Evolutionary conservation across 768 basidiomycete species (phyloP), one percentile per base, ranked within the genome.

Genomic region (Paxillus ammoniavirescens): DNA sequence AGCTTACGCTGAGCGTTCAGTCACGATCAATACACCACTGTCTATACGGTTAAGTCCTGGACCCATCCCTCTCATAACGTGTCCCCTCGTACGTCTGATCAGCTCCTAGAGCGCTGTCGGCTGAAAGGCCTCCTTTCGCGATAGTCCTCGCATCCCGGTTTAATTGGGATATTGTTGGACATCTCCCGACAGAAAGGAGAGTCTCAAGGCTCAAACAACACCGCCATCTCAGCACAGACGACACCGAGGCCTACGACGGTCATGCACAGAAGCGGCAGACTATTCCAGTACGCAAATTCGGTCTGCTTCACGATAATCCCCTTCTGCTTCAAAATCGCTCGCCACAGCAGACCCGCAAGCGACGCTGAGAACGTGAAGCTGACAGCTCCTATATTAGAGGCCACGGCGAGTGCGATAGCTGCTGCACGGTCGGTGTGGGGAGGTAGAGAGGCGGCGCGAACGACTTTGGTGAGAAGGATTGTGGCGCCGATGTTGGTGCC

Each of bases 401-500:
- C 88, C 0, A 97, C 78, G 7, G 93, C 94, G 12, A 97, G 79
- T 0, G 92, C 81, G 45, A 86, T 80, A 0, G 81, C 84, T 1
- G 84, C 87, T 1, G 81, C 84, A 15, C 81, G 77, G 6, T 61
- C 50, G 17, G 73, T 66, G 4, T 80, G 68, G 18, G 66, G 44
- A 17, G 68, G 62, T 18, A 68, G 53, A 1, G 52, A 53, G 1
- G 82, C 76, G 2, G 77, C 78, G 41, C 82, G 82, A 7, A 91
- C 77, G 38, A 93, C 79, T 57, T 93, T 86, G 30, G 91, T 89
- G 14, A 95, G 81, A 31, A 97, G 79, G 66, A 98, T 94, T 5
- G 91, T 93, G 3, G 90, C 89, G 36, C 92, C 92, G 50, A 95
- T 95, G 71, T 95, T 95, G 6, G 93, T 95, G 0, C 93, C 92